Base-by-base conservation (phyloP, 2,329 filamentous ascomycete species). In the Bipolaris sorokiniana region DNA sequence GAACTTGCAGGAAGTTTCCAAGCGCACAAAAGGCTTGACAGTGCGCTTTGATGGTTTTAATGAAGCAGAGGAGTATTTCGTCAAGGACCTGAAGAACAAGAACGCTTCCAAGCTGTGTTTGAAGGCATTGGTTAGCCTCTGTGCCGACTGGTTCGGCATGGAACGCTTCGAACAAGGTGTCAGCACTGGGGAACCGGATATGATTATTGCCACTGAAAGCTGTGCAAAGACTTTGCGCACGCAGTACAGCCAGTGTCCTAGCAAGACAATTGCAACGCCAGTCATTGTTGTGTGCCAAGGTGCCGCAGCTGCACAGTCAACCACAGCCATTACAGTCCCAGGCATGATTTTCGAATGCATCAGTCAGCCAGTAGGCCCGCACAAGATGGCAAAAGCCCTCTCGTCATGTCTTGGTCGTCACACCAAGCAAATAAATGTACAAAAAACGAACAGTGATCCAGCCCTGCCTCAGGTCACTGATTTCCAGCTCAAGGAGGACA, bases 101-200 rank as follows among this genome's bases (percentile, higher is more conserved):
- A 73, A 64, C 7, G 72, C 70, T 4, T 65, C 66, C 1, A 64
- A 66, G 37, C 54, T 75, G n/a, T 66, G 65, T 3, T 51, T 69
- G 23, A 75, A 75, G 49, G 73, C 73, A 2, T 59, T 75, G 13
- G 67, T 72, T 31, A 69, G 63, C 47, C 59, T 74, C 15, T 75
- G 73, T 42, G 66, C 57, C 7, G 74, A 75, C 18, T 76, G 74
- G 74, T 76, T 76, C 34, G 71, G 68, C 5, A 74, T 76, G 69
- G 61, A 66, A 18, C 62, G 59, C 13, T 70, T 65, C 58, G 53
- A 61, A 7, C 47, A 62, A 26, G 59, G 51, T 5, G 46, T 58
- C 33, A 49, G 53, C 18, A 51, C 64, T 18, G 48, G 49, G 5
- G 33, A 62, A 13, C 68, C 70, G 13, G 69, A 74, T 46, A 58